These are phyloP conservation scores for Russula foetens DNA, from an alignment of 768 basidiomycete species.

Conservation along the genomic window DNA sequence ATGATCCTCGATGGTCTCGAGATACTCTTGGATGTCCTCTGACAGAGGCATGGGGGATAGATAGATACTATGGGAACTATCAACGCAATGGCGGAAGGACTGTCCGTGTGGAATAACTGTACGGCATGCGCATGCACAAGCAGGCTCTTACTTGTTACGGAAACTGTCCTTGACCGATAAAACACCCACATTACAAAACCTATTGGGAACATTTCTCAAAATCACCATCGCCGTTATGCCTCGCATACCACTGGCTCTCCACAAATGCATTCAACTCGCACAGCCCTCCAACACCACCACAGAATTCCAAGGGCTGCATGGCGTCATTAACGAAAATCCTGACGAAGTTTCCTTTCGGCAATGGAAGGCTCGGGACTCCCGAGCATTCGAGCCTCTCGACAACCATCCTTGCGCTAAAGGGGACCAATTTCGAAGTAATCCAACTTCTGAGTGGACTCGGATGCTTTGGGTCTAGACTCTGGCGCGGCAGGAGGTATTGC, in stretches of 20 bases:
- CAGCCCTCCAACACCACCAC: constrained; percentile 47
- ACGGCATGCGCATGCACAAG: no score
- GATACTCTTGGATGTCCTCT: constrained; percentile 18
- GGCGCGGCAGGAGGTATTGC: constrained; percentile 4
- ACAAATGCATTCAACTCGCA: constrained; percentile 63
- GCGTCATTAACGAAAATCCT: constrained; percentile 76
- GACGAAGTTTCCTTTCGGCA: constrained; percentile 34
- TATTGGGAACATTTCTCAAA: constrained; percentile 46
- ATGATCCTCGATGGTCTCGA: constrained; percentile 67
- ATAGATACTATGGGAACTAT: not conserved
- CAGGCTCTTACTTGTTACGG: no score
- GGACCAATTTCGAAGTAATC: constrained; percentile 52
- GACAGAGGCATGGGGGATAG: constrained; percentile 12
- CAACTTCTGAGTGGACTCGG: constrained; percentile 32
- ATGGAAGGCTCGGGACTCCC: not conserved
- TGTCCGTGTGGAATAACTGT: no score
- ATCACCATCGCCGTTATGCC: constrained; percentile 60
- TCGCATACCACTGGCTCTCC: constrained; percentile 60
- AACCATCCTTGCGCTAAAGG: constrained; percentile 70
- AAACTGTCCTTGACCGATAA: no score
- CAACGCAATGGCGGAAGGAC: no score
- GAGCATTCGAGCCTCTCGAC: constrained; percentile 58
- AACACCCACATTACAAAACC: not conserved
- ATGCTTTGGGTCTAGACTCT: constrained; percentile 22
- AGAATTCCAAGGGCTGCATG: constrained; percentile 54